Percentiles rank a stretch among this genome's conserved stretches.
Evolutionary conservation across 192 early-diverging fungal species (phyloP).

Genomic region (Entomortierella chlamydospora): DNA sequence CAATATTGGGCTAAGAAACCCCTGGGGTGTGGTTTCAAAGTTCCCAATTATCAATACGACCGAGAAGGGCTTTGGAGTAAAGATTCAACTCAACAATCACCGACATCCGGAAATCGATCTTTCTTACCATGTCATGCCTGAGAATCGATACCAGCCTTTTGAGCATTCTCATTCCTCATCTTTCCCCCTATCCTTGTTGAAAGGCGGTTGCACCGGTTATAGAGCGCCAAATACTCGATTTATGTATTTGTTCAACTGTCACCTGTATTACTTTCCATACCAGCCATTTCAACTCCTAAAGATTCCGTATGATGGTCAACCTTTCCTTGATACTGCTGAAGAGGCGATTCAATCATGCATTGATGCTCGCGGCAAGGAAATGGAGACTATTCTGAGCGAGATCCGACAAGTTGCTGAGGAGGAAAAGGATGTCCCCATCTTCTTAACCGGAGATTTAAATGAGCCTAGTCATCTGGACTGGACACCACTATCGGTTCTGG

Average conservation of each 20-base stretch:
- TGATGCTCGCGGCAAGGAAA: slow-evolving; percentile 41
- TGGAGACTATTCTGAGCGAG: slow-evolving; percentile 37
- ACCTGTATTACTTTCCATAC: slow-evolving; percentile 55
- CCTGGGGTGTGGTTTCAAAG: slow-evolving; percentile 55
- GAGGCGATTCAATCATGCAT: slow-evolving; percentile 46
- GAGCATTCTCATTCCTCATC: slow-evolving; percentile 2
- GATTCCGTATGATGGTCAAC: slow-evolving; percentile 50
- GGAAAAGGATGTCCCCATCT: slow-evolving; percentile 44
- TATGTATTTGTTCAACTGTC: slow-evolving; percentile 57
- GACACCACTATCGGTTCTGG: slow-evolving; percentile 36
- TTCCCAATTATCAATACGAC: slow-evolving; percentile 48
- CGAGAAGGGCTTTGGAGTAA: slow-evolving; percentile 51
- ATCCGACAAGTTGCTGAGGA: slow-evolving; percentile 32
- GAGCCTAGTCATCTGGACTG: slow-evolving; percentile 59
- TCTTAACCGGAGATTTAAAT: slow-evolving; percentile 55
- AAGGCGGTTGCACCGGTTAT: not conserved
- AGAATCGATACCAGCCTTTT: slow-evolving; percentile 19
- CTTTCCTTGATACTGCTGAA: slow-evolving; percentile 34
- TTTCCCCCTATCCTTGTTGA: not conserved
- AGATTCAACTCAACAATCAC: slow-evolving; percentile 52
- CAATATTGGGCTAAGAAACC: slow-evolving; percentile 37
- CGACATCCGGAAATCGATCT: slow-evolving; percentile 40
- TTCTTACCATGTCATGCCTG: slow-evolving; percentile 9
- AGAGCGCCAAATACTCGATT: slow-evolving; percentile 22
- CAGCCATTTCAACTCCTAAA: slow-evolving; percentile 56